Base-by-base conservation (phyloP, 305 asterid species). In the Fraxinus floribunda region DNA sequence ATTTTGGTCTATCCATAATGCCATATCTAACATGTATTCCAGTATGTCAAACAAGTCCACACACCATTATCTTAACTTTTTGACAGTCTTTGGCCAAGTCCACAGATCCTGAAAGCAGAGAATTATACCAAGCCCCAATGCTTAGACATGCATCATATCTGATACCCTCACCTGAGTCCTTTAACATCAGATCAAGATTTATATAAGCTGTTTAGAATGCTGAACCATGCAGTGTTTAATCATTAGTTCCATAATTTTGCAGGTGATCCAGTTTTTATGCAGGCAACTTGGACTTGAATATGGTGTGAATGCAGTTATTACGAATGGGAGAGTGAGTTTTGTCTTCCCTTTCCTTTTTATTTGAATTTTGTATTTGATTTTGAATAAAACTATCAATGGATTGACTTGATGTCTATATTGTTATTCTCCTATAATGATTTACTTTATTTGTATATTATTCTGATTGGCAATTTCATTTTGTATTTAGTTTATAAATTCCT, bases 241-340 rank as follows among this genome's bases (percentile, higher is more conserved):
- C 29, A 39, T 83, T 83, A 81, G 73, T 83, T 83, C 83, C 60
- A 83, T 82, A 76, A 72, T 55, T 71, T 24, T 91, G 91, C 96
- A 97, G 99, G 98, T 90, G 83, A 84, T 93, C 75, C 97, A 89
- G 85, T 97, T 94, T 90, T 86, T 93, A 80, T 89, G 86, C 89
- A 88, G 92, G 88, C 90, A 91, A 86, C 79, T 92, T 62, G 96
- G 94, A 30, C 89, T 93, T 87, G 97, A 91, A 86, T 62, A 24
- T 84, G 97, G 97, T 76, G 87, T 79, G 79, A 93, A 90, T 82
- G 98, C 97, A 70, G 97, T 94, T 85, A 90, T 97, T 87, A 97
- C 99, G 78, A 97, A 94, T 89, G 99, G 99, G 84, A 94, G 98
- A 90, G 99, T 97, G 88, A 90, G 99, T 88, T 78, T 80, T 36